These are phyloP conservation scores for Trichocladium antarcticum DNA, from an alignment of 495 filamentous ascomycete species.

Conservation along the genomic window DNA sequence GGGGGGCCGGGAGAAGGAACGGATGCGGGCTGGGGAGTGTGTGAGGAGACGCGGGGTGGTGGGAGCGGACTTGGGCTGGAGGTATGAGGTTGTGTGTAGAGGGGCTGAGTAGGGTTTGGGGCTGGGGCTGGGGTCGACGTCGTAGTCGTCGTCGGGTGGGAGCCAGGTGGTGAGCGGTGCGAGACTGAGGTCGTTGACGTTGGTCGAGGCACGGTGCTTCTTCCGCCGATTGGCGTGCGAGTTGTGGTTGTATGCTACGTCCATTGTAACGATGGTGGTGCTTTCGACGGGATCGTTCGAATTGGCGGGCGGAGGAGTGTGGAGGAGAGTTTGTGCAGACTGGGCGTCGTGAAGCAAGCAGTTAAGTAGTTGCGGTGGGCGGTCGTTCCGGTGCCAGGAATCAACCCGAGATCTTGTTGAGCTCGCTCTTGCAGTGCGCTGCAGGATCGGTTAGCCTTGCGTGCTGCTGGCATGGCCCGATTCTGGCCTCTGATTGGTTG, in stretches of 20 bases:
- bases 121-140: constrained; percentile 19
- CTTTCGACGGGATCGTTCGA: too few relatives aligned
- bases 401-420: too few relatives aligned
- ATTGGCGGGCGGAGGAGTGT: too few relatives aligned
- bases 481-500: neutral
- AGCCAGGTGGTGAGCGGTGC: constrained; percentile 56
- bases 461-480: too few relatives aligned
- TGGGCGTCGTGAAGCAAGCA: too few relatives aligned
- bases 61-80: constrained; percentile 45
- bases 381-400: too few relatives aligned
- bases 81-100: constrained; percentile 34
- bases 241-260: constrained; percentile 44
- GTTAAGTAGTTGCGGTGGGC: too few relatives aligned
- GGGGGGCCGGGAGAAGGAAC: constrained; percentile 27
- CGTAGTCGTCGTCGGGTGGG: constrained; percentile 44
- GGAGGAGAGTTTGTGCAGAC: too few relatives aligned
- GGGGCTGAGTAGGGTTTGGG: neutral
- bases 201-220: constrained; percentile 35
- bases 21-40: constrained; percentile 34
- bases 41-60: constrained; percentile 48
- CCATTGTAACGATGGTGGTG: constrained; percentile 28
- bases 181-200: constrained; percentile 46
- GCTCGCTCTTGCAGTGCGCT: too few relatives aligned
- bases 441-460: too few relatives aligned
- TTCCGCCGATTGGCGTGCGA: constrained; percentile 35